Evolutionary conservation across 2,329 filamentous ascomycete genomes (phyloP), one percentile per base, ranked within the genome.

Genomic region (Fusarium mundagurra): DNA sequence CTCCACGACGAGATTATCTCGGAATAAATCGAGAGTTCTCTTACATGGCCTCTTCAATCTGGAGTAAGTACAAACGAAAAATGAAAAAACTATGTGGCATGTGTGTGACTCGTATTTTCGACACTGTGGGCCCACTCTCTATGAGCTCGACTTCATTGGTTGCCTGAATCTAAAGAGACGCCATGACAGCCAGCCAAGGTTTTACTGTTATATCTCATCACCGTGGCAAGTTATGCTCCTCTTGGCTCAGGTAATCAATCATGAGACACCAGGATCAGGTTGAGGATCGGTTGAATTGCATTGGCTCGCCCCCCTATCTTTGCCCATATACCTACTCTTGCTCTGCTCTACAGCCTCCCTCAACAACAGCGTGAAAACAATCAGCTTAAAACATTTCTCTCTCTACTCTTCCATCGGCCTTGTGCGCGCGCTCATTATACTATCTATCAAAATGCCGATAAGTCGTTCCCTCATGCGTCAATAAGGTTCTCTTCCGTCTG

Each of bases 401-500:
- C 51, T 73, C 68, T 69, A 58, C 61, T 75, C 77, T 67, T 68
- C 75, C 71, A 61, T 71, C 64, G 55, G 66, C 61, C 69, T 76
- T 62, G 70, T 64, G 73, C 60, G 68, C 67, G 74, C 69, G 72
- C 73, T 69, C 71, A 79, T 76, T 77, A 79, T 65, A 73, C 72
- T 72, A 63, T 75, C 77, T 73, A 77, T 76, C 64, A 64, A 73
- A 77, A 77, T 75, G 65, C 72, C 67, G 48, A 64, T 66, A 67
- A 64, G 60, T 47, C 61, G 59, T 67, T 43, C 54, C 60, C 61
- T 80, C 80, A 91, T 80, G 88, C 87, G 78, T 91, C 89, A 80
- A 91, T 89, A 75, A 91, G 82, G 83, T 90, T 90, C 82, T 88
- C 89, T 80, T 90, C 87, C 74, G 83, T 80, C 77, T 83, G 83